phyloP scores from a whole-genome alignment of 2,329 filamentous ascomycete genomes.

The Fusarium equiseti region DNA sequence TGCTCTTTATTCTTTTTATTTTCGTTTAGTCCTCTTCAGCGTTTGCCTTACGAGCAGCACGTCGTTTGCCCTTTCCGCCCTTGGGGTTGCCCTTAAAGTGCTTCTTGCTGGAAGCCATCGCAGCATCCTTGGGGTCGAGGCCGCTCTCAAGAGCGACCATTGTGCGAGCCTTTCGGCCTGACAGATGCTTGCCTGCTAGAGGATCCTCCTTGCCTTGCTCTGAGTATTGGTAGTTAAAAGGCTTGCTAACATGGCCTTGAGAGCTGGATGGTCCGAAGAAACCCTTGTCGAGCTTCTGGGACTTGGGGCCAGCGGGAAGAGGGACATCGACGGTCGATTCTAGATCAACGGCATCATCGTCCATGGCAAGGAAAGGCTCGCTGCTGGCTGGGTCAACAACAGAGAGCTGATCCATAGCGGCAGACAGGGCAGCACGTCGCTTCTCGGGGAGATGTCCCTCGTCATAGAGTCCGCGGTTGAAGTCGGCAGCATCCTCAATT shows the following conservation, averaged over 20 bases:
- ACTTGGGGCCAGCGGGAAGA: conserved; percentile 75
- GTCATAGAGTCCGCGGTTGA: conserved; percentile 93
- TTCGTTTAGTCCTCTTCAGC: conserved; percentile 50
- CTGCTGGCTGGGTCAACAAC: conserved; percentile 51
- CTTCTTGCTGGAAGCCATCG: conserved; percentile 80
- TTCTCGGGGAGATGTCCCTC: conserved; percentile 84
- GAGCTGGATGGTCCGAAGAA: conserved; percentile 81
- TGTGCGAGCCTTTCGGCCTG: conserved; percentile 83
- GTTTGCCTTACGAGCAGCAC: conserved; percentile 32
- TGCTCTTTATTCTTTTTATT: conserved; percentile 56
- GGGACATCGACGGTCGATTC: conserved; percentile 61
- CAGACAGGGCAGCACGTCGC: conserved; percentile 74
- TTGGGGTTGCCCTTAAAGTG: conserved; percentile 87
- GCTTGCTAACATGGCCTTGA: conserved; percentile 77
- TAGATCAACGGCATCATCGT: conserved; percentile 49
- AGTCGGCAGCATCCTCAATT: conserved; percentile 77
- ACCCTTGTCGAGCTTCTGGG: conserved; percentile 82
- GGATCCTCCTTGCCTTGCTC: conserved; percentile 73
- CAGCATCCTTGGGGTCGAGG: conserved; percentile 83
- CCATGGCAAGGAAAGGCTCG: conserved; percentile 44
- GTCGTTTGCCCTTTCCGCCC: conserved; percentile 66
- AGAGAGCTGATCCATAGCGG: conserved; percentile 61
- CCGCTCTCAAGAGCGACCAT: conserved; percentile 88
- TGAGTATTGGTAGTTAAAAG: conserved; percentile 91
- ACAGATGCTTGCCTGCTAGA: conserved; percentile 72